Base-by-base conservation (phyloP, 352 stramenopile genomes). In the Globisporangium cystogenes region DNA sequence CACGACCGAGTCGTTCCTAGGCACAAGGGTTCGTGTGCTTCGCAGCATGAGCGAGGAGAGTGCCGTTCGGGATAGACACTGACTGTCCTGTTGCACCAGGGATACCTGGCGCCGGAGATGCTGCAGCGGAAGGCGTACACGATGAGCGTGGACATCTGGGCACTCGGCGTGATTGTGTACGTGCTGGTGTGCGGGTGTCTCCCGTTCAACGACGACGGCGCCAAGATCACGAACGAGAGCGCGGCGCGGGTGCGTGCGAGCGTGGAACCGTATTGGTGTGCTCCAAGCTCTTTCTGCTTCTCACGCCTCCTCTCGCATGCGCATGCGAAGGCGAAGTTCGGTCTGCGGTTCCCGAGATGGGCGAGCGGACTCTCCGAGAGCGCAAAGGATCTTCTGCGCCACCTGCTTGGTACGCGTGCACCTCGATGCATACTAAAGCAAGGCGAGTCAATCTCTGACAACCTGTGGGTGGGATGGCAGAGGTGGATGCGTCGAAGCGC, bases 21-120 rank as follows among this genome's bases (percentile, higher is more conserved):
- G 85, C 57, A 95, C 85, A 18, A 60, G 77, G 24, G 74, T 85
- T 49, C 33, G 67, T 48, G n/a, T 7, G 31, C 31, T 36, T 4
- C 31, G 24, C 21, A 23, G 24, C 26, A 15, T 37, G 14, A 37
- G 6, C 45, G 15, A 23, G 6, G 7, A 51, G 16, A 4, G 7
- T 16, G 39, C 0, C n/a, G 21, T 42, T 7, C 26, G 26, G 18
- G 1, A 26, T 39, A 15, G 14, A 18, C 1, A 0, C 21, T 23
- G 31, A 33, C 23, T 15, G 10, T 35, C 48, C n/a, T 48, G 2
- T 33, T 16, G 39, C 20, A n/a, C 4, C 27, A 96, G 65, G 97
- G 97, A 12, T 99, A 99, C 64, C 71, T 99, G 0, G 96, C 97
- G 0, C 97, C 97, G 6, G 97, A 99, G 64, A 99, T 99, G 95